Conservation (phyloP, 2,329 filamentous ascomycete genomes). For the Alternaria gansuensis region DNA sequence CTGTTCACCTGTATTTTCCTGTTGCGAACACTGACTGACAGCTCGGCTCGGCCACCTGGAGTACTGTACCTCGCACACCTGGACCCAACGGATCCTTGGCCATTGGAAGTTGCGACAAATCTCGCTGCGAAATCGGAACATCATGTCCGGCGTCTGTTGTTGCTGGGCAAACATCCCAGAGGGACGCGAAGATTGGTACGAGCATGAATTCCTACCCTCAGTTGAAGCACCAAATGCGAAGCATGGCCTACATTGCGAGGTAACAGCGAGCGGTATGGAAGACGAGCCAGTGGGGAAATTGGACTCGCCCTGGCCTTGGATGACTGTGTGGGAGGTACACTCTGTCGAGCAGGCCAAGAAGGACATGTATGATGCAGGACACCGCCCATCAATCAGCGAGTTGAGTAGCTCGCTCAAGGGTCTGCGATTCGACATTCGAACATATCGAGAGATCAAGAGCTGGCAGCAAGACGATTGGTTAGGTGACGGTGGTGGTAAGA, state of each 20-base stretch:
- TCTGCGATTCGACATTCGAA: constrained; percentile 23
- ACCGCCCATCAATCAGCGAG: constrained; percentile 16
- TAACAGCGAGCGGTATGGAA: constrained; percentile 28
- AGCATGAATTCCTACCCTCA: constrained; percentile 25
- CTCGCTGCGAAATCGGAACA: constrained; percentile 6
- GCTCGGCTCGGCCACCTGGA: constrained; percentile 4
- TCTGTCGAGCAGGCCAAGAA: constrained; percentile 14
- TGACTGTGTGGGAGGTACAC: constrained; percentile 22
- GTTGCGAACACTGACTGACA: constrained; percentile 1
- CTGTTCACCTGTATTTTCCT: constrained; percentile 3
- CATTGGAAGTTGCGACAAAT: neutral
- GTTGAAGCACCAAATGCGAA: constrained; percentile 12
- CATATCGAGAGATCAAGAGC: constrained; percentile 25
- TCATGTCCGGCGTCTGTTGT: constrained; percentile 32
- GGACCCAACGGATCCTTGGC: neutral
- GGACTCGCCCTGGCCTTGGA: constrained; percentile 28
- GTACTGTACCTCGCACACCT: neutral
- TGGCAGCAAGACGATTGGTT: constrained; percentile 29
- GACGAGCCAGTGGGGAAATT: constrained; percentile 27
- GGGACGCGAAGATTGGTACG: constrained; percentile 25
- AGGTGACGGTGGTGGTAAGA: constrained; percentile 20
- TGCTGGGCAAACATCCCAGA: constrained; percentile 32
- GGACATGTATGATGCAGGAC: constrained; percentile 2
- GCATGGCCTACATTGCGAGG: constrained; percentile 27
- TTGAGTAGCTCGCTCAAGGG: constrained; percentile 12